Evolutionary conservation across 768 basidiomycete genomes (phyloP).

Genomic region (Naganishia vaughanmartiniae): DNA sequence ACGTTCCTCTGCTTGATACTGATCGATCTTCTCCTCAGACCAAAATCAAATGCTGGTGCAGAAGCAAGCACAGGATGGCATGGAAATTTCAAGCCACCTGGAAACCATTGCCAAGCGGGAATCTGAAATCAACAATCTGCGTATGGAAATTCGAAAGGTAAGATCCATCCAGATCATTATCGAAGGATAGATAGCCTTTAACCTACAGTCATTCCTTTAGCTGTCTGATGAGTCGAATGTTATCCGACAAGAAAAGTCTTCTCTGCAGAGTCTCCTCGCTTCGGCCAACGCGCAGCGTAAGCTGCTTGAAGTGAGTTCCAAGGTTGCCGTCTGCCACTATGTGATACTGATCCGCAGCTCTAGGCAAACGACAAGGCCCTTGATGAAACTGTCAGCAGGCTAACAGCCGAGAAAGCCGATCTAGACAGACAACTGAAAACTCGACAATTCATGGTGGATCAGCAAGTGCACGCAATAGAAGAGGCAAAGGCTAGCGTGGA

Average conservation of each 20-base stretch:
- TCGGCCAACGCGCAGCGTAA: conserved; percentile 25
- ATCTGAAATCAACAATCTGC: conserved; percentile 20
- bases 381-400: conserved; percentile 1
- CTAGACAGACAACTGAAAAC: conserved; percentile 20
- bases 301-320: conserved; percentile 12
- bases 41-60: conserved; percentile 26
- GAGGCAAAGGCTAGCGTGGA: conserved; percentile 22
- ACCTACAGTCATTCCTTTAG: not conserved
- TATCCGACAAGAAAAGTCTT: conserved; percentile 11
- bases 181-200: not conserved
- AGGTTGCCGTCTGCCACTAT: not conserved
- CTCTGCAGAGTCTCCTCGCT: conserved; percentile 20
- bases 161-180: not conserved
- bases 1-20: not conserved
- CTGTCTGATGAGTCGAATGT: conserved; percentile 18
- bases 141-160: conserved; percentile 11
- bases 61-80: conserved; percentile 19
- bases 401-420: conserved; percentile 25
- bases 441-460: conserved; percentile 24
- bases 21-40: not conserved
- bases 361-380: conserved; percentile 22
- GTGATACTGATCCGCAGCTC: not conserved
- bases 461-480: conserved; percentile 21
- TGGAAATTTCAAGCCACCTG: conserved; percentile 22
- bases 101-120: conserved; percentile 24